Conservation (phyloP, 495 filamentous ascomycete genomes). For the Lasiosphaeria miniovina region DNA sequence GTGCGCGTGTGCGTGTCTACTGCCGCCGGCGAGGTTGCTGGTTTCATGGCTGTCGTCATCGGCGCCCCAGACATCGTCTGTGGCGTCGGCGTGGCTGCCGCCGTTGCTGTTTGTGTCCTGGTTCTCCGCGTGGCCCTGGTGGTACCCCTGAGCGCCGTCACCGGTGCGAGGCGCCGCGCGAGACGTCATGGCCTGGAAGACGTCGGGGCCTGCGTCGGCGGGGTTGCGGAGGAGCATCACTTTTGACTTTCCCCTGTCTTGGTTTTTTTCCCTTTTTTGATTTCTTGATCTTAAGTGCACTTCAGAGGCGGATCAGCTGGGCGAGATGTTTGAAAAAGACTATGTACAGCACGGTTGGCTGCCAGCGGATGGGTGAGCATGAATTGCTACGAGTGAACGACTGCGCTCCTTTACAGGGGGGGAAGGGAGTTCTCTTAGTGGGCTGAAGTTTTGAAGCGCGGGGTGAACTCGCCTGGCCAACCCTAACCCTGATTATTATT, state of each 20-base stretch:
- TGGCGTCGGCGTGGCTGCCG: conserved; percentile 1
- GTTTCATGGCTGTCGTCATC: conserved; percentile 1
- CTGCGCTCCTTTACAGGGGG: not conserved
- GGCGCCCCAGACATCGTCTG: conserved; percentile 32
- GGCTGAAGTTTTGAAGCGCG: too few relatives aligned
- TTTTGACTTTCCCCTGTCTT: not conserved
- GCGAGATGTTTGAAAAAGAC: too few relatives aligned
- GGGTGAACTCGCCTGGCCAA: too few relatives aligned
- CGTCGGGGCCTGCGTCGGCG: conserved; percentile 18
- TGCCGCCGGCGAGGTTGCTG: not conserved
- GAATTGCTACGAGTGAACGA: not conserved
- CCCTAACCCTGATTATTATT: too few relatives aligned
- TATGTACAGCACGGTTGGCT: too few relatives aligned
- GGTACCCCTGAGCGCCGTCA: not conserved
- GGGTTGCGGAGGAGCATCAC: conserved; percentile 1
- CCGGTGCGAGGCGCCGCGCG: not conserved
- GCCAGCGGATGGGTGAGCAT: too few relatives aligned
- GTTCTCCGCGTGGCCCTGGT: not conserved
- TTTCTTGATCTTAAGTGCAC: not conserved
- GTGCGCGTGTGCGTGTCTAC: conserved; percentile 12
- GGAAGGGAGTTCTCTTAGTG: too few relatives aligned
- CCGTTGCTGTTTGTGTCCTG: conserved; percentile 1
- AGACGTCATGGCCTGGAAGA: conserved; percentile 23
- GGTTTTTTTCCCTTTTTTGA: conserved; percentile 1
- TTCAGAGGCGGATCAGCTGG: not conserved